Conservation (phyloP, 257 asterid genomes). For the Jacaranda copaia region DNA sequence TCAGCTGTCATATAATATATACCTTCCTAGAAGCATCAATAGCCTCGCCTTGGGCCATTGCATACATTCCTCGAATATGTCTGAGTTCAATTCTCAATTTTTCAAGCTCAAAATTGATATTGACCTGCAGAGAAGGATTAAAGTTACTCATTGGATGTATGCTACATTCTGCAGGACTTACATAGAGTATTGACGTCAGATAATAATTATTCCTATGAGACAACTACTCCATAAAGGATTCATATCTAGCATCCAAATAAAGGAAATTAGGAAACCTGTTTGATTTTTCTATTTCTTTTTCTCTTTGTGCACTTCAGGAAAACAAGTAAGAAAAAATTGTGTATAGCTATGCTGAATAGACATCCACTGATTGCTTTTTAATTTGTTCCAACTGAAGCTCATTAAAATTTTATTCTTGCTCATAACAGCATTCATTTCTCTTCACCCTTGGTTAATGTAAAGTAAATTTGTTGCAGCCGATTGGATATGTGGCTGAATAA, state of each 20-base stretch:
- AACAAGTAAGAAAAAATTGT: background rate
- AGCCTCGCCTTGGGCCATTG: constrained; percentile 80
- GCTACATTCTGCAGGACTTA: background rate
- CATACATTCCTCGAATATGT: constrained; percentile 83
- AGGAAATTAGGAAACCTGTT: background rate
- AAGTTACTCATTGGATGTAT: constrained; percentile 16
- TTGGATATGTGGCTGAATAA: background rate
- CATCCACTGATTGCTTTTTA: background rate
- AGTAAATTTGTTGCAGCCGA: background rate
- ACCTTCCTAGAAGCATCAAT: constrained; percentile 89
- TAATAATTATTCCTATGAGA: background rate
- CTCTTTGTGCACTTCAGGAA: background rate
- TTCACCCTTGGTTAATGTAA: background rate
- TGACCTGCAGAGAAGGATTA: constrained; percentile 50
- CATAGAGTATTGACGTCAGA: background rate
- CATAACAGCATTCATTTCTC: background rate
- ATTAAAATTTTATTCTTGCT: constrained; percentile 15
- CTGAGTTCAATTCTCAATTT: constrained; percentile 82
- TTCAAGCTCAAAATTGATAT: constrained; percentile 73
- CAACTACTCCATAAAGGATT: background rate
- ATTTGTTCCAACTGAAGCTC: background rate
- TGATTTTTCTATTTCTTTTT: background rate
- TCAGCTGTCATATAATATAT: constrained; percentile 25
- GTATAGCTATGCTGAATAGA: background rate
- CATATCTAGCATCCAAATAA: background rate